Percentiles rank a stretch among this genome's conserved stretches.
These are phyloP conservation scores for Dentipellis fragilis DNA, from an alignment of 768 basidiomycete genomes.

Conservation along the genomic window DNA sequence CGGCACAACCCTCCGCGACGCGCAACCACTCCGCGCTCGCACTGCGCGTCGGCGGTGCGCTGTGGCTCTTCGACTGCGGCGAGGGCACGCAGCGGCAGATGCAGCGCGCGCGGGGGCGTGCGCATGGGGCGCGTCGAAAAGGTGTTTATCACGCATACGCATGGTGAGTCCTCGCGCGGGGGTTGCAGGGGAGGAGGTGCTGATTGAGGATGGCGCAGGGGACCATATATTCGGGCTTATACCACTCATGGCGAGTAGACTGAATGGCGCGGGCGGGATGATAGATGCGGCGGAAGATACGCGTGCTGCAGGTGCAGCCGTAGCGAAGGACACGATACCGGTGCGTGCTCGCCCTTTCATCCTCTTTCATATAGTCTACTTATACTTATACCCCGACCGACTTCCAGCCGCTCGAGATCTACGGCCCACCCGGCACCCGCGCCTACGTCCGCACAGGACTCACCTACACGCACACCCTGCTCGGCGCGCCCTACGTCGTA, in stretches of 20 bases:
- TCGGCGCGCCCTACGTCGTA: constrained; percentile 63
- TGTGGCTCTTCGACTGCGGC: constrained; percentile 83
- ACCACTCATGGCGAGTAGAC: constrained; percentile 54
- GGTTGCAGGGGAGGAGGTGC: neutral
- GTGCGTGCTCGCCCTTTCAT: neutral
- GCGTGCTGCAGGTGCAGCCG: constrained; percentile 24
- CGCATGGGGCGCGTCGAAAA: constrained; percentile 75
- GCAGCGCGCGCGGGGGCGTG: constrained; percentile 50
- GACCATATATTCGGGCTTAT: constrained; percentile 75
- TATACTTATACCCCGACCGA: neutral
- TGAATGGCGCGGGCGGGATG: constrained; percentile 69
- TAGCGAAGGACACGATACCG: constrained; percentile 6
- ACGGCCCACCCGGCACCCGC: constrained; percentile 77
- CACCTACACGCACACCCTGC: constrained; percentile 55
- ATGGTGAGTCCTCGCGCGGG: constrained; percentile 38
- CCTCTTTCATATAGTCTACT: neutral
- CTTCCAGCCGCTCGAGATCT: constrained; percentile 64
- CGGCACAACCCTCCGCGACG: constrained; percentile 71
- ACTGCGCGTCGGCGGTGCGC: constrained; percentile 52
- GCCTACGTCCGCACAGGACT: constrained; percentile 68
- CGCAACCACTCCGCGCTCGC: constrained; percentile 71
- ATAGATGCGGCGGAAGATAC: constrained; percentile 51
- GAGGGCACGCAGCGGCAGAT: constrained; percentile 76
- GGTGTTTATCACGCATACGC: constrained; percentile 84
- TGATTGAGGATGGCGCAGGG: constrained; percentile 31